A percentile compares a stretch with the other conserved stretches of the same genome.
Evolutionary conservation across 495 filamentous ascomycete species (phyloP).

Genomic region (Penicillium daleae): DNA sequence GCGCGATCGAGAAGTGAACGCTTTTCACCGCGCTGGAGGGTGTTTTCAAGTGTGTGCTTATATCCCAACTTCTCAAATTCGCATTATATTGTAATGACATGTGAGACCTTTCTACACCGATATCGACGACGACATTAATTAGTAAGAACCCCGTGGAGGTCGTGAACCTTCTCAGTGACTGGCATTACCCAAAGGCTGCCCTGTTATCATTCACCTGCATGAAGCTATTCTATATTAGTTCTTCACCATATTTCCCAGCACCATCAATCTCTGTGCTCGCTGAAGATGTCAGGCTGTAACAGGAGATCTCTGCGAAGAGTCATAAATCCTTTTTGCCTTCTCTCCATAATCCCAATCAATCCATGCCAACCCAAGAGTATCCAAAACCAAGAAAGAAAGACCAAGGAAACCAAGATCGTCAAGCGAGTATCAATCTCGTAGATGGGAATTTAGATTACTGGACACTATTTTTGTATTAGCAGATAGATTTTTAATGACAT

Average conservation of each 20-base stretch:
- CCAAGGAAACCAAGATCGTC: not conserved
- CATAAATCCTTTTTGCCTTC: not conserved
- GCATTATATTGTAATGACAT: not conserved
- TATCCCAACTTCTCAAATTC: not conserved
- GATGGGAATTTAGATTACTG: constrained; percentile 22
- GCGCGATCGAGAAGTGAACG: not conserved
- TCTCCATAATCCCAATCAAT: not conserved
- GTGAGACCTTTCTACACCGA: not conserved
- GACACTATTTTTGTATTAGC: constrained; percentile 36
- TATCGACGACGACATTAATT: not conserved
- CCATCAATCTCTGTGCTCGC: not conserved
- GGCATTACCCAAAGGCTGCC: not conserved
- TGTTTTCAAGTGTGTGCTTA: not conserved
- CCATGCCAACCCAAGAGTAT: not conserved
- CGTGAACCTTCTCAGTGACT: not conserved
- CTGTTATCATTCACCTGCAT: not conserved
- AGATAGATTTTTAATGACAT: not conserved
- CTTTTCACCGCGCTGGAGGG: not conserved
- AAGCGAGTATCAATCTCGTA: constrained; percentile 8
- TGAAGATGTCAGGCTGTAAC: not conserved
- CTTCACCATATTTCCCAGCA: not conserved
- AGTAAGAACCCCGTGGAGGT: not conserved
- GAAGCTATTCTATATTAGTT: not conserved
- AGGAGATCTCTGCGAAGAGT: not conserved
- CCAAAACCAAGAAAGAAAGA: not conserved